phyloP scores from a whole-genome alignment of 1,284 basidiomycete genomes.

The Pterula multifida region DNA sequence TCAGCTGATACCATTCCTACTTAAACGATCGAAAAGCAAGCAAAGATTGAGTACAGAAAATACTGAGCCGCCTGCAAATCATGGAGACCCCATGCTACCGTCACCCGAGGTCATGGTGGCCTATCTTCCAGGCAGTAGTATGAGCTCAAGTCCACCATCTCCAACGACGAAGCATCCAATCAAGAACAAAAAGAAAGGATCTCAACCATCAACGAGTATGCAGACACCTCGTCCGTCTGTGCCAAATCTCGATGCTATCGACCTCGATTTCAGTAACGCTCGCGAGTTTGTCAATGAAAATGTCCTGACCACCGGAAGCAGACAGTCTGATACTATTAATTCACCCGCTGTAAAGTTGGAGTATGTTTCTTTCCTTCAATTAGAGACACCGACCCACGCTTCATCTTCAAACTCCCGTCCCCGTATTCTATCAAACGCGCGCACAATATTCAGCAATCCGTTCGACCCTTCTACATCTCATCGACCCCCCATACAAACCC shows the following conservation, averaged over 20 bases:
- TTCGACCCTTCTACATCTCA: background rate
- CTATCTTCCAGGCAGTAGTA: background rate
- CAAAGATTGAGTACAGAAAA: conserved; percentile 11
- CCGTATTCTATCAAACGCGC: background rate
- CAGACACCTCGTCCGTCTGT: background rate
- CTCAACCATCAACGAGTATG: background rate
- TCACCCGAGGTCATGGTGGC: conserved; percentile 1
- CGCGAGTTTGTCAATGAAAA: background rate
- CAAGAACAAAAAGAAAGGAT: background rate
- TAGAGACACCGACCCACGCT: background rate
- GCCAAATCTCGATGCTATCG: background rate
- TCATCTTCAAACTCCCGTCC: background rate
- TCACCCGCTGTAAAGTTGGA: background rate
- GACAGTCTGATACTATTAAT: background rate
- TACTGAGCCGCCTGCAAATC: conserved; percentile 7
- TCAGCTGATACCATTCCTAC: conserved; percentile 17
- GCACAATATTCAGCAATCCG: background rate
- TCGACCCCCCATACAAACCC: background rate
- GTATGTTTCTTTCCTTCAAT: background rate
- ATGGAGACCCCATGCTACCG: conserved; percentile 1
- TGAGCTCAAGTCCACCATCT: background rate
- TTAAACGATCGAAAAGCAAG: conserved; percentile 15
- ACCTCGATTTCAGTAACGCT: background rate
- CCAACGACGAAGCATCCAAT: background rate
- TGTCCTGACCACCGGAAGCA: background rate